Evolutionary conservation across 352 stramenopile species (phyloP), one percentile per base, ranked within the genome.

Genomic region (Hyaloperonospora brassicae): DNA sequence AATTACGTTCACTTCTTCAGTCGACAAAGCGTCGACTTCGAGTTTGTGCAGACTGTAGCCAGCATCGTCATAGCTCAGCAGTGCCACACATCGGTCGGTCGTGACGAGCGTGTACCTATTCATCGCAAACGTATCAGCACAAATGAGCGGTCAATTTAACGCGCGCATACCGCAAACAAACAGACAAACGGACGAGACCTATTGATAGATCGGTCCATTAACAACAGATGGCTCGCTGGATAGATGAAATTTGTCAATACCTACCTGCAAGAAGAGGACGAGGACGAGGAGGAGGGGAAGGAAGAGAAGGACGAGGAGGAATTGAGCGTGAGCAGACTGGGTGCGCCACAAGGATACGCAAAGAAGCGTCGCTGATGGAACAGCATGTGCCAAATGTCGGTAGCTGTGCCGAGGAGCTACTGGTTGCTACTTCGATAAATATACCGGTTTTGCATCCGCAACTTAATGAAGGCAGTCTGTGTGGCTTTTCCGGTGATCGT

Each of bases 301-400:
- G 27, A 31, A 7, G 7, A 31, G 3, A 31, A 48, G 0, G 67
- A 63, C 34, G 63, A 64, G 13, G 65, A 60, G 13, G 51, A 47
- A 17, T 52, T 69, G 47, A 90, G 72, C 30, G 69, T 76, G 51
- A 83, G 70, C 34, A 90, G 72, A 38, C 45, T 79, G 4, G 79
- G 79, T 8, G 75, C 76, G 13, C 77, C 75, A 21, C 55, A 68
- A 10, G 47, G 50, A 66, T 77, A 90, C 41, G 72, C 69, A 51
- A 90, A 75, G 79, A 88, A 88, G 50, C 78, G 72, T 55, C 57
- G 64, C 61, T 89, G 76, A 50, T 74, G 62, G 67, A 76, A 76
- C 50, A 41, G 54, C 65, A 71, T 67, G 5, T 43, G 36, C 3
- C 27, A 31, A 31, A 31, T 31, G 27, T 31, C 27, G 27, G 27